Evolutionary conservation across 169 alveolate genomes (phyloP), one percentile per base, ranked within the genome.

Genomic region (Eimeria necatrix): DNA sequence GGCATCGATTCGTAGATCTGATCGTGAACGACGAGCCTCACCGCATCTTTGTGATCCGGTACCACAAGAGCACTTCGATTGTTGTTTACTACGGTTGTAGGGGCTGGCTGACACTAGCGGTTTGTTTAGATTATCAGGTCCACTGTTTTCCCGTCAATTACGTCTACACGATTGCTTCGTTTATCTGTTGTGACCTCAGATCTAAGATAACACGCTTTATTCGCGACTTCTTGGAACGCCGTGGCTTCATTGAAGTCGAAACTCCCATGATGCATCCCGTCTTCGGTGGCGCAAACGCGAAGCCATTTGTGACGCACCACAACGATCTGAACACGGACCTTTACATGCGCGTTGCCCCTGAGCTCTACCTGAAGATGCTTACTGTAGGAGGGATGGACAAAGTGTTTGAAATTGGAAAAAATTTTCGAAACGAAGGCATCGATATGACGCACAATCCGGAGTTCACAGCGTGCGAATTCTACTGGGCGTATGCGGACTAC

Each of bases 301-400:
- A 97, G 95, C 99, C 99, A 46, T 99, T 99, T 97, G 97, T 97
- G 53, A 99, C 99, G 56, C 98, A 98, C 96, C 99, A 99, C 97
- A 99, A 99, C 97, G 99, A 99, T 86, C 97, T 99, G 74, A 97
- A 99, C 95, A 97, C 98, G 97, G 98, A 99, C 93, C 97, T 99
- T 49, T 99, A 95, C 96, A 98, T 99, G 99, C 98, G 99, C 73
- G 98, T 99, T 71, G 99, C 99, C 24, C 99, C 99, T 6, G 99
- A 99, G 95, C 98, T 99, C 86, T 99, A 98, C 96, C 97, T 99
- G 92, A 99, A 99, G 97, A 89, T 88, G 95, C 87, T 95, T n/a
- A 98, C 98, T 61, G 99, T 99, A 16, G 99, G 99, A 41, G 99
- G 99, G 49, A 88, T 99, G 94, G 99, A 99, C 84, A 95, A 97